phyloP scores from a whole-genome alignment of 2,329 filamentous ascomycete genomes.

The Fusarium keratoplasticum region DNA sequence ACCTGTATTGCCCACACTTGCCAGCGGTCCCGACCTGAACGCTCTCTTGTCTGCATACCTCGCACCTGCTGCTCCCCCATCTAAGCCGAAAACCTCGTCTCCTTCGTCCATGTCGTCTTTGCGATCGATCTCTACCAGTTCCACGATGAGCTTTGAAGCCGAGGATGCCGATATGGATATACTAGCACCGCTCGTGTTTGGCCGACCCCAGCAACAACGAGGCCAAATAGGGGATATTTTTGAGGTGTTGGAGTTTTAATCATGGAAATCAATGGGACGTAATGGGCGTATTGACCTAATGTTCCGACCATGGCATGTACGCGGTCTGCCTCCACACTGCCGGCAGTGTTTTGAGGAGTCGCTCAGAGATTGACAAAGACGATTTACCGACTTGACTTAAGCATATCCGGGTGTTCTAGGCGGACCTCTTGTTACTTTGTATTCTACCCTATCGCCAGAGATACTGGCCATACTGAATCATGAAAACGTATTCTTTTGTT shows the following conservation, averaged over 20 bases:
- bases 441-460: background rate
- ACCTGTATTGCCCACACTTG: conserved; percentile 29
- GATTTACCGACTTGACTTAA: background rate
- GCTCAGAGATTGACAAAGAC: background rate
- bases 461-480: background rate
- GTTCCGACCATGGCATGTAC: background rate
- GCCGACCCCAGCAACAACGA: conserved; percentile 27
- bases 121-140: conserved; percentile 36
- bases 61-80: conserved; percentile 18
- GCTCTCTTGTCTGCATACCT: conserved; percentile 37
- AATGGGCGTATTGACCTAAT: background rate
- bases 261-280: background rate
- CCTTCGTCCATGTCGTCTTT: conserved; percentile 18
- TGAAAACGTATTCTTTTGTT: background rate
- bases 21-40: conserved; percentile 31
- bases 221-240: conserved; percentile 37
- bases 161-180: conserved; percentile 30
- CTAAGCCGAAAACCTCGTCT: conserved; percentile 24
- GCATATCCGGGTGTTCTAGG: background rate
- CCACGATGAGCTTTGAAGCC: conserved; percentile 33
- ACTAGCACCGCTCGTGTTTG: conserved; percentile 35
- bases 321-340: background rate
- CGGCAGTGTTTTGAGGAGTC: background rate
- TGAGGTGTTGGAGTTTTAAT: conserved; percentile 34
- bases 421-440: background rate